A percentile compares a stretch with the other conserved stretches of the same genome.
phyloP scores from a whole-genome alignment of 441 rosid species.

The Bruguiera hainesii region DNA sequence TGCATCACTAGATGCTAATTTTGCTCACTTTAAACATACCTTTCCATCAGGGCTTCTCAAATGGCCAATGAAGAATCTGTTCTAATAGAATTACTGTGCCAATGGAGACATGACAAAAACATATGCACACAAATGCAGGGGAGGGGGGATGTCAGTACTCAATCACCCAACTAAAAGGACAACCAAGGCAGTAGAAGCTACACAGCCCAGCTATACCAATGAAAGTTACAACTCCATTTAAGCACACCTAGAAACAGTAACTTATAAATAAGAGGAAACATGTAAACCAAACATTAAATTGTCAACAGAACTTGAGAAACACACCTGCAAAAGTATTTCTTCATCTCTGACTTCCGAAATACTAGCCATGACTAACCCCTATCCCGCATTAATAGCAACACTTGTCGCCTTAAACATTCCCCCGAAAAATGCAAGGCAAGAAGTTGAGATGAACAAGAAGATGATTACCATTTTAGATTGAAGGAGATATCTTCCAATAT shows the following conservation, averaged over 20 bases:
- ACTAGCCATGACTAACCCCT: conserved; percentile 74
- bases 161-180: conserved; percentile 77
- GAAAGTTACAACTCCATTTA: conserved; percentile 94
- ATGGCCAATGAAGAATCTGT: conserved; percentile 85
- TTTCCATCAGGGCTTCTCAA: conserved; percentile 40
- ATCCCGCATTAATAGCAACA: conserved; percentile 89
- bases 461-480: background rate
- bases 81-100: conserved; percentile 14
- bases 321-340: conserved; percentile 97
- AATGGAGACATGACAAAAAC: background rate
- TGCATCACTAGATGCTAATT: conserved; percentile 53
- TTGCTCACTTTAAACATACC: conserved; percentile 53
- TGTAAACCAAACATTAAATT: background rate
- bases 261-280: conserved; percentile 12
- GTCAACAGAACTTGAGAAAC: conserved; percentile 6
- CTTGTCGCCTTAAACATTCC: conserved; percentile 62
- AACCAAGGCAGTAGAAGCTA: conserved; percentile 65
- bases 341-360: conserved; percentile 92
- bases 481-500: background rate
- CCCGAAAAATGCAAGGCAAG: background rate
- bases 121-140: background rate
- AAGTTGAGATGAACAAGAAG: background rate
- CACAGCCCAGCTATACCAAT: conserved; percentile 86
- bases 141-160: background rate
- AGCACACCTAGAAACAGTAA: conserved; percentile 58